Conservation (phyloP, 2,329 filamentous ascomycete genomes). For the Sphaerulina populicola region DNA sequence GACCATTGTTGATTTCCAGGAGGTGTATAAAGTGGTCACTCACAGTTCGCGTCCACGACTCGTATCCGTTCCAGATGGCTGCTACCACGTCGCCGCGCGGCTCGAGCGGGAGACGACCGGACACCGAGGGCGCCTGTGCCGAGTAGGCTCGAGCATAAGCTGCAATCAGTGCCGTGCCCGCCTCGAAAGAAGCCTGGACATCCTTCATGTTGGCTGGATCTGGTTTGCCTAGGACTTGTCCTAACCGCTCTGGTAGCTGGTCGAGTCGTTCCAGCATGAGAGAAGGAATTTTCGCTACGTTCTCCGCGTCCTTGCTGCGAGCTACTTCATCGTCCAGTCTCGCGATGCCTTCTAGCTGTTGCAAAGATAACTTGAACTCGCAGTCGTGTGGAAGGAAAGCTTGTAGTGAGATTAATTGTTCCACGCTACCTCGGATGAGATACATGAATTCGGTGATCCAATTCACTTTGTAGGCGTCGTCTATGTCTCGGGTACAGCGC, state of each 20-base stretch:
- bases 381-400: slow-evolving; percentile 8
- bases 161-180: slow-evolving; percentile 9
- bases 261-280: slow-evolving; percentile 3
- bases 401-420: slow-evolving; percentile 9
- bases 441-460: slow-evolving; percentile 8
- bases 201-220: background rate
- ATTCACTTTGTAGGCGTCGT: slow-evolving; percentile 3
- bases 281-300: slow-evolving; percentile 5
- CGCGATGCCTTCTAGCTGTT: slow-evolving; percentile 8
- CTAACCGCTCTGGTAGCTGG: background rate
- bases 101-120: background rate
- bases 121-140: background rate
- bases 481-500: slow-evolving; percentile 4
- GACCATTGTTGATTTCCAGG: slow-evolving; percentile 1
- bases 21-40: slow-evolving; percentile 9
- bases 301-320: background rate
- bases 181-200: slow-evolving; percentile 7
- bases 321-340: slow-evolving; percentile 3
- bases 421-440: slow-evolving; percentile 8
- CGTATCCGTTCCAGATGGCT: slow-evolving; percentile 8
- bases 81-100: slow-evolving; percentile 1
- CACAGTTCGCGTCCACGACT: slow-evolving; percentile 10
- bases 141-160: slow-evolving; percentile 10
- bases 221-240: background rate
- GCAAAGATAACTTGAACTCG: slow-evolving; percentile 9